These are phyloP conservation scores for Penicillium polonicum DNA, from an alignment of 2,329 filamentous ascomycete species.

Conservation along the genomic window DNA sequence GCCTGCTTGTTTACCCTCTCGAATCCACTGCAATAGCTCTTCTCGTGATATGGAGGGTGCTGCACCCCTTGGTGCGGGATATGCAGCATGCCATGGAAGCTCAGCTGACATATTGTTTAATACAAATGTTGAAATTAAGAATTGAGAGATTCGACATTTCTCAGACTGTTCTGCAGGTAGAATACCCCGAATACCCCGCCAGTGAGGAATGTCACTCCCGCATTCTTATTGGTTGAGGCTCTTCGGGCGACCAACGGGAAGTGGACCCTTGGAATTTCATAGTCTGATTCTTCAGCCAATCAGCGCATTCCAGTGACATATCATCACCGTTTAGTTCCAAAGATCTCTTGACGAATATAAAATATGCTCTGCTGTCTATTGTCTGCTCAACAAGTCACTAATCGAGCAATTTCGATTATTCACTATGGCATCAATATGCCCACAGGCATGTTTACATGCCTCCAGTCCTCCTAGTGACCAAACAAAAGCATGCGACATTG, in stretches of 20 bases:
- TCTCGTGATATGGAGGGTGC: slow-evolving; percentile 32
- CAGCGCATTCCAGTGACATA: slow-evolving; percentile 11
- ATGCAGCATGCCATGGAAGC: slow-evolving; percentile 43
- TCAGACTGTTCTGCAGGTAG: background rate
- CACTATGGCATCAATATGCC: background rate
- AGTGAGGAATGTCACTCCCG: slow-evolving; percentile 4
- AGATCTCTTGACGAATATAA: background rate
- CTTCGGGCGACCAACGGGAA: no score
- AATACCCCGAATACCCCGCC: background rate
- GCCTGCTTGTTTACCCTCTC: slow-evolving; percentile 27
- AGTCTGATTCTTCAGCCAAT: slow-evolving; percentile 11
- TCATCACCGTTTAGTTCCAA: background rate
- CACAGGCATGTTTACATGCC: background rate
- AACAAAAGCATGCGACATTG: slow-evolving; percentile 3
- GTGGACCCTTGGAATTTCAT: no score
- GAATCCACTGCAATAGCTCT: slow-evolving; percentile 41
- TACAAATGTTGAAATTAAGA: background rate
- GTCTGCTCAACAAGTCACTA: no score
- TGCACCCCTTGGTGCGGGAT: slow-evolving; percentile 36
- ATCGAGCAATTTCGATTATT: background rate
- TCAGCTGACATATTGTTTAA: slow-evolving; percentile 1
- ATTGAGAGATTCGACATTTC: background rate
- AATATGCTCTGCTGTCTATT: background rate
- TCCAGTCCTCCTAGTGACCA: background rate
- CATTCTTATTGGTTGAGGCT: slow-evolving; percentile 4